These are phyloP conservation scores for Lineolata rhizophorae DNA, from an alignment of 495 filamentous ascomycete species.

Conservation along the genomic window DNA sequence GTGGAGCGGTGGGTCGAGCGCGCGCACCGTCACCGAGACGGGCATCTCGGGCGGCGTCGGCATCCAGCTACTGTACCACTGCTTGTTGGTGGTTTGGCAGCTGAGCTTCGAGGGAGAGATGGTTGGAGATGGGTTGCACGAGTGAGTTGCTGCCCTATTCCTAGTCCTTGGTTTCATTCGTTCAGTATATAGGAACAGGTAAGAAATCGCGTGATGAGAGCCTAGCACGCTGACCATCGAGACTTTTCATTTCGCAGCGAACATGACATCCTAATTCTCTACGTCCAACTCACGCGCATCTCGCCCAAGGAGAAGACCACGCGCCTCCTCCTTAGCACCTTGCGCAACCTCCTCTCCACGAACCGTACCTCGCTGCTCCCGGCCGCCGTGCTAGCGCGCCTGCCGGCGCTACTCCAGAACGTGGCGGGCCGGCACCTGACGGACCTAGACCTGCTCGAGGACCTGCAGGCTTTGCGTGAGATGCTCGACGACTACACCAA, in stretches of 20 bases:
- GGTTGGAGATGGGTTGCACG: constrained; percentile 69
- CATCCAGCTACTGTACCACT: constrained; percentile 84
- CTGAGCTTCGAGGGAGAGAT: constrained; percentile 72
- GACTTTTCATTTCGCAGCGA: constrained; percentile 29
- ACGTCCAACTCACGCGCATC: constrained; percentile 68
- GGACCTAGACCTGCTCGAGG: constrained; percentile 75
- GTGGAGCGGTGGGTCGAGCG: constrained; percentile 38
- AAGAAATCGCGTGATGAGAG: no score
- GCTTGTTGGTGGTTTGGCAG: constrained; percentile 85
- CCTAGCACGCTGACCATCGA: no score
- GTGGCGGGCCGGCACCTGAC: constrained; percentile 63
- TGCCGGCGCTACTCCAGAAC: constrained; percentile 63
- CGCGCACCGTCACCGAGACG: constrained; percentile 33
- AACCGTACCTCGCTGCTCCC: constrained; percentile 66
- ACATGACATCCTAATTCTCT: constrained; percentile 78
- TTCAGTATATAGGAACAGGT: no score
- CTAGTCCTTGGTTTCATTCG: no score
- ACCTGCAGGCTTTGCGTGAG: constrained; percentile 49
- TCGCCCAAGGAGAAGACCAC: constrained; percentile 98
- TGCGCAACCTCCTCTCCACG: constrained; percentile 60
- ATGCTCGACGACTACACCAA: constrained; percentile 85
- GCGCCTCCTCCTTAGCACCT: constrained; percentile 66
- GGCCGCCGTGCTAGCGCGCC: constrained; percentile 55
- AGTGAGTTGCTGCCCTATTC: constrained; percentile 27
- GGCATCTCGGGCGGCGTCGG: constrained; percentile 63